A percentile compares a stretch with the other conserved stretches of the same genome.
These are phyloP conservation scores for Wallacemonas rigidus DNA, from an alignment of 208 protist genomes.

Conservation along the genomic window DNA sequence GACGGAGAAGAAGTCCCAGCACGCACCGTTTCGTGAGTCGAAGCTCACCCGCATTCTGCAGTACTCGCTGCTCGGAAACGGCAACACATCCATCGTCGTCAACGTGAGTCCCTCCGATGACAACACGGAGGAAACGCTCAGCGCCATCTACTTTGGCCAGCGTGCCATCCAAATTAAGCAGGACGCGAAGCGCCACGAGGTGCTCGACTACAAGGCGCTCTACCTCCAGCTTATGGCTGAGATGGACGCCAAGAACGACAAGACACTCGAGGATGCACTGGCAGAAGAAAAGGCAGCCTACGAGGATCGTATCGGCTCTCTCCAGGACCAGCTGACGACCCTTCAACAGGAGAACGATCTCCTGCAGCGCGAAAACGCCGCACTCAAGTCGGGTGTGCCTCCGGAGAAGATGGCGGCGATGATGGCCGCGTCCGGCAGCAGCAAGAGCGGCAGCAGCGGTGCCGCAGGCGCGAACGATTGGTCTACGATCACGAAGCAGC, in stretches of 20 bases:
- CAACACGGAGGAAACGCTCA: conserved; percentile 88
- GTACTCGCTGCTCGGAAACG: conserved; percentile 90
- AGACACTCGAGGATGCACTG: conserved; percentile 66
- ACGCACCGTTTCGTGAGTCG: conserved; percentile 90
- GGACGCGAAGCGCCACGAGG: conserved; percentile 88
- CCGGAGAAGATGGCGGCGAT: conserved; percentile 33
- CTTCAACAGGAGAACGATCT: conserved; percentile 71
- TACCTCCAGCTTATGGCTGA: conserved; percentile 89
- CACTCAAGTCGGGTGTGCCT: conserved; percentile 37
- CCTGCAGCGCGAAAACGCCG: conserved; percentile 52
- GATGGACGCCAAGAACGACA: conserved; percentile 85
- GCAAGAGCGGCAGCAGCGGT: not conserved
- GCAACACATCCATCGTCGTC: conserved; percentile 89
- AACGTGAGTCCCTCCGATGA: conserved; percentile 87
- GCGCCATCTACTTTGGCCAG: conserved; percentile 90
- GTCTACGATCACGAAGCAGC: conserved; percentile 43
- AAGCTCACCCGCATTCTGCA: conserved; percentile 95
- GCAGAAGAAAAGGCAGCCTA: conserved; percentile 74
- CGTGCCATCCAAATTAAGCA: conserved; percentile 94
- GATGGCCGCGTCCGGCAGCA: conserved; percentile 9
- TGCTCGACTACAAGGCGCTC: conserved; percentile 90
- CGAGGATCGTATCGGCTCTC: conserved; percentile 64
- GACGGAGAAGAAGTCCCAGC: conserved; percentile 77
- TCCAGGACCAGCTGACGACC: conserved; percentile 63
- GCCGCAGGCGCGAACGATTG: conserved; percentile 30